A percentile compares a stretch with the other conserved stretches of the same genome.
Evolutionary conservation across 1,284 basidiomycete genomes (phyloP).

Genomic region (Hymenochaete sp.): DNA sequence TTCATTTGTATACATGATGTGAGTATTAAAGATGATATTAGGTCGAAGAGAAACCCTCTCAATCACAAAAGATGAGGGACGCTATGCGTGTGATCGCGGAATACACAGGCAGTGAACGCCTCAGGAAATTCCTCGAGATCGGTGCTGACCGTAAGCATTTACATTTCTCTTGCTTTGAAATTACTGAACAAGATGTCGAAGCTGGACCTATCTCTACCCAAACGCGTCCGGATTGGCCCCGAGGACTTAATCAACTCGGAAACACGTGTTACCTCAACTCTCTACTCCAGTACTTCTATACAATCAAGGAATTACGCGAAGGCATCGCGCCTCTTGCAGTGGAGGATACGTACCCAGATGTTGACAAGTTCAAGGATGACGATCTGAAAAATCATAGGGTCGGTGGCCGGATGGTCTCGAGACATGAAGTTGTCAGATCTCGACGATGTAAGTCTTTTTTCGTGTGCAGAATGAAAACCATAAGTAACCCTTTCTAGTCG

Average conservation of each 20-base stretch:
- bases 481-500: slow-evolving; percentile 44
- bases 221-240: slow-evolving; percentile 60
- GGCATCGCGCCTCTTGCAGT: slow-evolving; percentile 59
- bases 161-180: slow-evolving; percentile 5
- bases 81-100: slow-evolving; percentile 63
- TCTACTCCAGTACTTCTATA: slow-evolving; percentile 86
- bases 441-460: slow-evolving; percentile 58
- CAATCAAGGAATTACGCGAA: slow-evolving; percentile 80
- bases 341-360: slow-evolving; percentile 48
- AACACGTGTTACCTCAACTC: slow-evolving; percentile 94
- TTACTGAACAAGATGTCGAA: slow-evolving; percentile 23
- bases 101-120: slow-evolving; percentile 59
- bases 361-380: slow-evolving; percentile 68
- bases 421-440: slow-evolving; percentile 73
- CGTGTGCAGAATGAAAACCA: no score
- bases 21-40: slow-evolving; percentile 29
- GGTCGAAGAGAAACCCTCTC: slow-evolving; percentile 62
- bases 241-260: slow-evolving; percentile 86
- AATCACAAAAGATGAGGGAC: slow-evolving; percentile 56
- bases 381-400: slow-evolving; percentile 76
- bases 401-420: slow-evolving; percentile 76
- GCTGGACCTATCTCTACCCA: slow-evolving; percentile 52
- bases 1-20: slow-evolving; percentile 8
- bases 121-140: slow-evolving; percentile 57
- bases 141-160: slow-evolving; percentile 63